Base-by-base conservation (phyloP, 2,329 filamentous ascomycete genomes). In the Botrytis porri region DNA sequence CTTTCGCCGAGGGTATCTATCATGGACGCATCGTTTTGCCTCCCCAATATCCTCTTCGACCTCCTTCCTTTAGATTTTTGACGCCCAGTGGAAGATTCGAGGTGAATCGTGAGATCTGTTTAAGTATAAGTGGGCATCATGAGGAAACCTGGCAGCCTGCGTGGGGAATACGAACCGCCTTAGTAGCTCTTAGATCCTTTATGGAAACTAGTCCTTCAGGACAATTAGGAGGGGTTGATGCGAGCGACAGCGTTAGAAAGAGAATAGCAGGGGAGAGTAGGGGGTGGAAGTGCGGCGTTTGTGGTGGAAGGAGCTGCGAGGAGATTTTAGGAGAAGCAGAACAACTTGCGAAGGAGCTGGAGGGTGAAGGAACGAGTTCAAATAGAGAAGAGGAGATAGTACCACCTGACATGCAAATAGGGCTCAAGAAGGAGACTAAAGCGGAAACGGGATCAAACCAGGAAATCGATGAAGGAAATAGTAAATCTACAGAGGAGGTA, bases 141-240 rank as follows among this genome's bases (percentile, higher is more conserved):
- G 96, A 98, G 82, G 96, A 98, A 84, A 97, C 93, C 25, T 99
- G 96, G 96, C 95, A 98, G 86, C 96, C 96, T 0, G 96, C 96
- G 0, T 99, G 96, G 96, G 96, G 96, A 0, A 92, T 99, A 16
- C 88, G 96, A 74, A 98, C 96, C 6, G 95, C 96, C 25, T 84
- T 99, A 10, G 88, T 90, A 60, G 89, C 89, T 48, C 89, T 98
- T 66, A 85, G 96, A 71, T 92, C 89, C 77, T 98, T 98, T 82
- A 98, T 99, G 94, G 94, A 97, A 81, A 95, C 92, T 4, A 93
- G 95, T 77, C 90, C 93, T 14, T 89, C 88, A 77, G 96, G 96
- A 1, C 96, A 98, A 84, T 85, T 99, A 1, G 96, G 96, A 20
- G 96, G 96, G 0, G 85, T 98, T 78, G 95, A 98, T 76, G 91